Evolutionary conservation across 169 alveolate species (phyloP).

Genomic region (Plasmodium cynomolgi): DNA sequence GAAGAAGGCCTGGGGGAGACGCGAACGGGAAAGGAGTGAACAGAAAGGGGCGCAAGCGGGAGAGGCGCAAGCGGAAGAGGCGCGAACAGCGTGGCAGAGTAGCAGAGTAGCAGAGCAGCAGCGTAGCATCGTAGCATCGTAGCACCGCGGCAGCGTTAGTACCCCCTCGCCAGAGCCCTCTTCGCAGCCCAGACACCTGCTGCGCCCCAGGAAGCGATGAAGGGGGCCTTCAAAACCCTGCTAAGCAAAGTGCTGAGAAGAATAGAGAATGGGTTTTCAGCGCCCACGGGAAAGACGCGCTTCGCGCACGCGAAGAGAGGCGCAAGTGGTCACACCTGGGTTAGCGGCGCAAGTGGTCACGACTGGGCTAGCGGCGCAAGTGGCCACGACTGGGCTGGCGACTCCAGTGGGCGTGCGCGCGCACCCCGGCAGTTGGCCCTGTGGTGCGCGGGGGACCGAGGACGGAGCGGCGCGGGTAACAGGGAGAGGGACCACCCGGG

Average conservation of each 20-base stretch:
- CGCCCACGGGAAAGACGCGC: conserved; percentile 2
- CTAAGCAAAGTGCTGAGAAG: conserved; percentile 7
- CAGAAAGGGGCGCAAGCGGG: too few relatives aligned
- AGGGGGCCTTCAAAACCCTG: conserved; percentile 1
- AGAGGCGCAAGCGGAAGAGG: too few relatives aligned
- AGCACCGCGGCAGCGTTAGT: not conserved
- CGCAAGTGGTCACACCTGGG: not conserved
- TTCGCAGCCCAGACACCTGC: not conserved
- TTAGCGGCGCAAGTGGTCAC: not conserved
- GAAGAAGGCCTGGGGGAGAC: not conserved
- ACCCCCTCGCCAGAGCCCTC: not conserved
- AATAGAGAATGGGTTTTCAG: conserved; percentile 12
- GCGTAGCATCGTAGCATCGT: too few relatives aligned
- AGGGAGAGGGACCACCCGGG: not conserved
- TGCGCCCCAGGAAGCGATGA: conserved; percentile 4
- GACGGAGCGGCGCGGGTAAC: not conserved
- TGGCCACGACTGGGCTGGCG: not conserved
- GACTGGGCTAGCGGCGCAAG: not conserved
- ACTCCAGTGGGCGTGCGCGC: not conserved
- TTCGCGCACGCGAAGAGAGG: not conserved
- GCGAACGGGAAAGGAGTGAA: not conserved
- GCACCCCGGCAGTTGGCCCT: not conserved
- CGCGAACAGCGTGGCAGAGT: not conserved
- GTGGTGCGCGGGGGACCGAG: not conserved
- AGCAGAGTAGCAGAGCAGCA: too few relatives aligned